Evolutionary conservation across 2,329 filamentous ascomycete genomes (phyloP).

Genomic region (Epichloe coenophiala): DNA sequence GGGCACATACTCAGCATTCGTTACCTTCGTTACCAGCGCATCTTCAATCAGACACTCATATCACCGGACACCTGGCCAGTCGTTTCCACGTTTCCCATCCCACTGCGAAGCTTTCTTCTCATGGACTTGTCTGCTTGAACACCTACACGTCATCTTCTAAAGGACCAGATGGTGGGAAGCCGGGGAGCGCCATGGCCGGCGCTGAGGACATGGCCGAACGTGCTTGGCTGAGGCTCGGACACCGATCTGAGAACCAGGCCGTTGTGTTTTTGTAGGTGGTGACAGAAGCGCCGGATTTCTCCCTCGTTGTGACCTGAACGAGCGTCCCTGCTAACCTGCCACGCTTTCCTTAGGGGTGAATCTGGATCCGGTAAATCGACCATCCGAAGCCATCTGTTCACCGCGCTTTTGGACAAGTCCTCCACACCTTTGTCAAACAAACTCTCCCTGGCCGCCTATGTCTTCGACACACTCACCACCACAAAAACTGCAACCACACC

Average conservation of each 20-base stretch:
- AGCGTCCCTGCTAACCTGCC: neutral
- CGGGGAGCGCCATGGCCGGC: conserved; percentile 83
- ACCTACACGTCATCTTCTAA: conserved; percentile 84
- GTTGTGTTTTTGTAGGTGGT: conserved; percentile 74
- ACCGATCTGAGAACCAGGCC: conserved; percentile 85
- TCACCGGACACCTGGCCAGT: conserved; percentile 71
- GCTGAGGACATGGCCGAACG: conserved; percentile 83
- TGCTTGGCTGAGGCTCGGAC: conserved; percentile 73
- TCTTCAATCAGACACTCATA: conserved; percentile 62
- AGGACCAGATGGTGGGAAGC: conserved; percentile 79
- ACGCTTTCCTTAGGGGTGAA: conserved; percentile 55
- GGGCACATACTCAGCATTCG: conserved; percentile 69
- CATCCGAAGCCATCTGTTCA: conserved; percentile 74
- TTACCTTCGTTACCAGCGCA: conserved; percentile 78
- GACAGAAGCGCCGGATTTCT: neutral
- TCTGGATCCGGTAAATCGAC: conserved; percentile 95
- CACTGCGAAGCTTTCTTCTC: conserved; percentile 78
- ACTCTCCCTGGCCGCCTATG: conserved; percentile 81
- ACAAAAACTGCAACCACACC: conserved; percentile 95
- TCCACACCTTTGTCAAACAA: conserved; percentile 89
- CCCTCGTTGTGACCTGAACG: neutral
- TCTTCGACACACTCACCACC: conserved; percentile 92
- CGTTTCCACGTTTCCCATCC: conserved; percentile 87
- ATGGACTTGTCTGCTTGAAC: conserved; percentile 84
- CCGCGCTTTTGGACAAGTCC: conserved; percentile 75